Base-by-base conservation (phyloP, 1,284 basidiomycete genomes). In the Leucoagaricus sp. region DNA sequence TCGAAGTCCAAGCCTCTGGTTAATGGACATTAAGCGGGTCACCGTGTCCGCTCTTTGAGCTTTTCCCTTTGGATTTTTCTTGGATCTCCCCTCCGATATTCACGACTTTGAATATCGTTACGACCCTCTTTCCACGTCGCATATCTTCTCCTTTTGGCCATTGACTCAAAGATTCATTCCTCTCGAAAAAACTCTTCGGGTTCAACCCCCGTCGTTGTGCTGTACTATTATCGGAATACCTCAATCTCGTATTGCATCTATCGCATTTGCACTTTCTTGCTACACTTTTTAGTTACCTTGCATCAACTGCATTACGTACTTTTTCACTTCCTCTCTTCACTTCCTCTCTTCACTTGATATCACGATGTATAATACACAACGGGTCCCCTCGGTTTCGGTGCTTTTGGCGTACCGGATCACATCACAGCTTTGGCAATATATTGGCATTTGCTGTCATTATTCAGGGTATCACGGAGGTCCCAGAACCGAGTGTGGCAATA, bases 121-220 rank as follows among this genome's bases (percentile, higher is more conserved):
- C 51, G 36, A 55, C 58, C 49, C 54, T 45, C 51, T 63, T 53
- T 58, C 59, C 54, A 55, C 58, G 55, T 62, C 59, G 49, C 51
- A 50, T 50, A 4, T 44, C 29, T n/a, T n/a, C n/a, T n/a, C n/a
- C n/a, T n/a, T n/a, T 48, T 23, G 38, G 36, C n/a, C n/a, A 5
- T 34, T 45, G 45, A 28, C 42, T 42, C 21, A 21, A 46, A 44
- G 40, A 50, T 38, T 51, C 19, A 17, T 31, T 25, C 31, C 9
- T 15, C 26, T 28, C 17, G 55, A 49, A 56, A 56, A 59, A 55
- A 50, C 62, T 64, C 51, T 41, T 64, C 73, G 86, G 87, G 86
- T 89, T 89, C 86, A 89, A 89, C 87, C 85, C 86, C 86, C 85
- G 82, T 75, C 85, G 82, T 73, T 71, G 68, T 70, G 66, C 65